Evolutionary conservation across 2,329 filamentous ascomycete genomes (phyloP), one percentile per base, ranked within the genome.

Genomic region (Aspergillus calidoustus): DNA sequence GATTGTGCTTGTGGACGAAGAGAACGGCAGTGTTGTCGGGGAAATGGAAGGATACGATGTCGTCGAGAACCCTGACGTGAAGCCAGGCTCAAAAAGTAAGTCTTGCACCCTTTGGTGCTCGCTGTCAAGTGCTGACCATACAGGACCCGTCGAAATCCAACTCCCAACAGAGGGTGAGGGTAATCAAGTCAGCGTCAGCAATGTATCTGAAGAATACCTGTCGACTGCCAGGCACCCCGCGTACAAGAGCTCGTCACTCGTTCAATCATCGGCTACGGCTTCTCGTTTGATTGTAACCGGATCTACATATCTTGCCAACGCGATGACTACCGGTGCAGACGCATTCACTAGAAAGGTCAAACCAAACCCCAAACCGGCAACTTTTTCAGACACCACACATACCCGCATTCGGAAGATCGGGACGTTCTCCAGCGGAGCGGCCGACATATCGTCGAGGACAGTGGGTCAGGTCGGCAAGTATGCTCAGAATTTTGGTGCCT

Each of bases 11-110:
- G 83, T 99, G 17, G 93, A 99, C 72, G 95, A 99, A 77, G 94
- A 98, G 74, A 91, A 99, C 78, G 95, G 95, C 56, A 96, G 92
- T 69, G 91, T 99, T 8, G 91, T 99, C 30, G 95, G 95, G 50
- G 94, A 99, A 80, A 81, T 99, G 64, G 90, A 94, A 61, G 90
- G 89, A 19, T 94, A 92, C 71, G 83, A 93, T 66, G 85, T 97
- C 19, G 83, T 94, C 17, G 93, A 97, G 72, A 87, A 93, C 66
- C 82, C 86, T 30, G 84, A 83, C 54, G 83, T 99, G 64, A 87
- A 90, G 74, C 88, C 90, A 17, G 95, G 95, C n/a, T 94, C 91
- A 5, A 98, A 99, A 84, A 91, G 93, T 96, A 82, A 74, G 84
- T 71, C 9, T 34, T 22, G 30, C 47, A 54, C 56, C 25, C 15